Percentiles rank a stretch among this genome's conserved stretches.
Evolutionary conservation across 148 eudicot genomes (phyloP).

Genomic region (Nyssa sinensis): DNA sequence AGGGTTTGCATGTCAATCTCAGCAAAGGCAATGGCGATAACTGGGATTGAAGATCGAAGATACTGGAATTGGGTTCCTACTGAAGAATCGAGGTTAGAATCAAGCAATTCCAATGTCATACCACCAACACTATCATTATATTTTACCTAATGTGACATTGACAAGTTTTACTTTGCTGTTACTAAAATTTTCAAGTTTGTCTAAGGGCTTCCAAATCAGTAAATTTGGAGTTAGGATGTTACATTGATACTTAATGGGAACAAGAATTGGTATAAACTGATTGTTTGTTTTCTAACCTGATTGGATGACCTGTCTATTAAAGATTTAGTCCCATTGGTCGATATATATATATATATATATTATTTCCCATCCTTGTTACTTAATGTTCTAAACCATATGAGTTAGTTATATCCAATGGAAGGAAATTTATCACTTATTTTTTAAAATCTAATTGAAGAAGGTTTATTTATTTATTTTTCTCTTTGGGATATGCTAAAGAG

Average conservation of each 20-base stretch:
- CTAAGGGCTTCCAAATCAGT: neutral
- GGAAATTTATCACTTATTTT: neutral
- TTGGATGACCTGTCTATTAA: no score
- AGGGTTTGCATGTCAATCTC: constrained; percentile 79
- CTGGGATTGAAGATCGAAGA: constrained; percentile 93
- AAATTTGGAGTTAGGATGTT: neutral
- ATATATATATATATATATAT: no score
- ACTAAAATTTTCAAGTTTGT: neutral
- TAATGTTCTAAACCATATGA: neutral
- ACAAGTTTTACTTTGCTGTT: neutral
- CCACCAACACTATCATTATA: neutral
- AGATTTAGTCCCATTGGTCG: neutral
- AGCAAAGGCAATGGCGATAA: constrained; percentile 75
- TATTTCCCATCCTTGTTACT: no score
- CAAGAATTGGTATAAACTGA: neutral
- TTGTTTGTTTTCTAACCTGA: neutral
- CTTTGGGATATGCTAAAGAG: no score
- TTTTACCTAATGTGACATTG: neutral
- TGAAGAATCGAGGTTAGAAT: constrained; percentile 84
- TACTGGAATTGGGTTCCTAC: constrained; percentile 96
- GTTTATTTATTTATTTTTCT: no score
- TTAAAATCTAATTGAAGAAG: no score
- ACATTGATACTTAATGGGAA: neutral
- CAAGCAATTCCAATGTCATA: neutral
- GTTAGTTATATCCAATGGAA: neutral